A percentile compares a stretch with the other conserved stretches of the same genome.
These are phyloP conservation scores for Malassezia furfur DNA, from an alignment of 1,284 basidiomycete species.

Conservation along the genomic window DNA sequence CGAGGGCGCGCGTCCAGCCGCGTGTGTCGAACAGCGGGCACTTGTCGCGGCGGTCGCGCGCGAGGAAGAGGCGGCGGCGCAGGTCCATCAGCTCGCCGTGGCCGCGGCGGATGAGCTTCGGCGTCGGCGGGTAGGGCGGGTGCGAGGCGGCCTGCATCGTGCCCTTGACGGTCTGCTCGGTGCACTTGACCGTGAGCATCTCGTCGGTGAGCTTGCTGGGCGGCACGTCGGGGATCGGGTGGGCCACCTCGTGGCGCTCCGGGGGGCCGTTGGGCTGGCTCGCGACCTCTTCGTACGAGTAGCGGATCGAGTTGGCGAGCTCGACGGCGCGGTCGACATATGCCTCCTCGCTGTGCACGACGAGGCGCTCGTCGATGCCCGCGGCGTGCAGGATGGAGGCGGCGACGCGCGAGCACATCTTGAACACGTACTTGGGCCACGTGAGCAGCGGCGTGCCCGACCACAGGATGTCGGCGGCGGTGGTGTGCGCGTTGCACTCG, in stretches of 20 bases:
- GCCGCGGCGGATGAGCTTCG: conserved; percentile 13
- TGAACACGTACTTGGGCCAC: conserved; percentile 55
- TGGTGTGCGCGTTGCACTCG: conserved; percentile 61
- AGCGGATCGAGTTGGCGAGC: conserved; percentile 51
- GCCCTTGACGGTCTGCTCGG: neutral
- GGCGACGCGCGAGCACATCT: conserved; percentile 59
- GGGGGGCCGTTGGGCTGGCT: neutral
- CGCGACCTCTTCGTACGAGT: conserved; percentile 24
- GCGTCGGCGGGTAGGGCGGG: neutral
- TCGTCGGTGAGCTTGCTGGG: neutral
- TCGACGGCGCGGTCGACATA: conserved; percentile 56
- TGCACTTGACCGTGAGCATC: neutral
- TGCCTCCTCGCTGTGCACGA: conserved; percentile 52
- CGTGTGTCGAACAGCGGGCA: conserved; percentile 56
- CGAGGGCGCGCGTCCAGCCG: conserved; percentile 56
- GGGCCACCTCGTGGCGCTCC: neutral
- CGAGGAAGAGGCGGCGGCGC: conserved; percentile 51
- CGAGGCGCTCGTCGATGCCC: conserved; percentile 56
- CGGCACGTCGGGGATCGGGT: neutral
- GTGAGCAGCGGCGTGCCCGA: conserved; percentile 58
- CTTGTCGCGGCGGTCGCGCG: conserved; percentile 50
- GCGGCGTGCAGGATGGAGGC: conserved; percentile 58
- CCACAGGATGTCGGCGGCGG: conserved; percentile 59
- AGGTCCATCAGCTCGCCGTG: conserved; percentile 23
- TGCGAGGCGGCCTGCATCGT: neutral